These are phyloP conservation scores for Chaetomidium leptoderma DNA, from an alignment of 495 filamentous ascomycete genomes.

Conservation along the genomic window DNA sequence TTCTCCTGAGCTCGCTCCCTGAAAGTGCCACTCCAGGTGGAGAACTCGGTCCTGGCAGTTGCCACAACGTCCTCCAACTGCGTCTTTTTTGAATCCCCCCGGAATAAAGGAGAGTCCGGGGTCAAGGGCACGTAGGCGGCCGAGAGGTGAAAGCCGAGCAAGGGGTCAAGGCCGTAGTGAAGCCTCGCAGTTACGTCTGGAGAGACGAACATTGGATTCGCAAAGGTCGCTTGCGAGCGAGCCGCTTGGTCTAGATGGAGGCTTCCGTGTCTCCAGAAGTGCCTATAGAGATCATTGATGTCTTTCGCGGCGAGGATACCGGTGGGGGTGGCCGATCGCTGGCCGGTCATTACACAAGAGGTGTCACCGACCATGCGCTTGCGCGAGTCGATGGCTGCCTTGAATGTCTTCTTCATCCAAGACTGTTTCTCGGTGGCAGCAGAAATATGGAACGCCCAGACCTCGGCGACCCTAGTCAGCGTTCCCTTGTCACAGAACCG, in stretches of 20 bases:
- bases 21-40: constrained; percentile 25
- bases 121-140: constrained; percentile 16
- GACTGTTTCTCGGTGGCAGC: background rate
- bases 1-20: background rate
- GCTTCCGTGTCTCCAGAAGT: constrained; percentile 9
- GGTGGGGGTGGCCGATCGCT: constrained; percentile 2
- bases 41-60: constrained; percentile 20
- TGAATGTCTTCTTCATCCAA: background rate
- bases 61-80: background rate
- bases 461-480: constrained; percentile 18
- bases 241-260: background rate
- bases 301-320: background rate
- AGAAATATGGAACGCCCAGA: constrained; percentile 27
- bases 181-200: constrained; percentile 8
- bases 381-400: background rate
- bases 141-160: constrained; percentile 32
- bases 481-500: constrained; percentile 29
- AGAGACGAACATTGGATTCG: constrained; percentile 25
- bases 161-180: constrained; percentile 28
- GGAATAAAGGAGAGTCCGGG: background rate
- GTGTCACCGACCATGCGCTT: background rate
- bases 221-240: background rate
- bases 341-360: background rate
- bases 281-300: background rate
- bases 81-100: background rate